A percentile compares a stretch with the other conserved stretches of the same genome.
phyloP scores from a whole-genome alignment of 768 basidiomycete species.

The Suillus spraguei region DNA sequence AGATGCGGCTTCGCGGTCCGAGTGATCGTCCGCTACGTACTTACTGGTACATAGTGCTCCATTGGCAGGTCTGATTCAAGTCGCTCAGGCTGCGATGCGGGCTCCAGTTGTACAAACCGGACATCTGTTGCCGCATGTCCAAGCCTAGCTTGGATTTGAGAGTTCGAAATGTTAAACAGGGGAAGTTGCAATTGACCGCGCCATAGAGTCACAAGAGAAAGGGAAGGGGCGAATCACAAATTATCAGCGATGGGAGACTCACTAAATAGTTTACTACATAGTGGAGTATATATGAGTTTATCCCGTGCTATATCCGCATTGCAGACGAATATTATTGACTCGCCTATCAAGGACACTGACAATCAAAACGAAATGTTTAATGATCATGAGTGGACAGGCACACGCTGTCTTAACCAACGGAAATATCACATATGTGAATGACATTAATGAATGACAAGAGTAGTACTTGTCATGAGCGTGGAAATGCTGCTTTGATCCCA shows the following conservation, averaged over 20 bases:
- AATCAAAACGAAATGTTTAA: neutral
- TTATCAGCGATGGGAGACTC: neutral
- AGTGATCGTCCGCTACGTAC: neutral
- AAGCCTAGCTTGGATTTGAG: neutral
- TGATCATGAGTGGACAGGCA: neutral
- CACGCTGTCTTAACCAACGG: neutral
- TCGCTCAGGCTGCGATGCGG: neutral
- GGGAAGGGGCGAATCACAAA: neutral
- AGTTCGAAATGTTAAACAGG: neutral
- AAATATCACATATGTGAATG: neutral
- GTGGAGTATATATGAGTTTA: neutral
- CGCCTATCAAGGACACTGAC: neutral
- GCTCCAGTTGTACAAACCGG: neutral
- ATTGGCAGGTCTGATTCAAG: neutral
- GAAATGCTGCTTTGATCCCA: too few species aligned
- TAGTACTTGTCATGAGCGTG: too few species aligned
- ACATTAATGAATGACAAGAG: too few species aligned
- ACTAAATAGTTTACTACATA: neutral
- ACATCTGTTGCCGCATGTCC: neutral
- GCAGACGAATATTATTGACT: neutral
- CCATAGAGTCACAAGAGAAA: neutral
- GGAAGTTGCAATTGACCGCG: neutral
- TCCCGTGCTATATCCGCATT: neutral
- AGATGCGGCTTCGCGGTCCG: neutral
- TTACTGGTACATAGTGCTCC: neutral